Evolutionary conservation across 257 asterid species (phyloP).

Genomic region (Fraxinus anomala): DNA sequence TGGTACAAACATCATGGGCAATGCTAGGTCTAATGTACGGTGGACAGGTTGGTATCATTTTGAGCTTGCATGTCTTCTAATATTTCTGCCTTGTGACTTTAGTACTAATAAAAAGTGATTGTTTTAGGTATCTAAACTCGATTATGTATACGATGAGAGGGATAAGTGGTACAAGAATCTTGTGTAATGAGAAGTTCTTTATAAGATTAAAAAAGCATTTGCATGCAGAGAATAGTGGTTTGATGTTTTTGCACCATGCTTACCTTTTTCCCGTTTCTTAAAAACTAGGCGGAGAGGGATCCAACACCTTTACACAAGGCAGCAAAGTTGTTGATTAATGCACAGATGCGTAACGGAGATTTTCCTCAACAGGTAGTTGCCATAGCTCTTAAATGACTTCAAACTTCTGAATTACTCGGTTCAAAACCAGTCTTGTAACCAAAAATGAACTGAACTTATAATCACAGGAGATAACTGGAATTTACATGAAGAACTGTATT

Average conservation of each 20-base stretch:
- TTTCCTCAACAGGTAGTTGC: slow-evolving; percentile 73
- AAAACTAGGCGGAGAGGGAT: slow-evolving; percentile 61
- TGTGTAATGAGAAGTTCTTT: too few species aligned
- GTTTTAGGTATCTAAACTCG: too few species aligned
- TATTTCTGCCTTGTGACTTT: not conserved
- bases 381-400: not conserved
- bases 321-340: slow-evolving; percentile 69
- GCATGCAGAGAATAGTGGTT: too few species aligned
- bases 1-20: slow-evolving; percentile 86
- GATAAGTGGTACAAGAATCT: too few species aligned
- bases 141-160: too few species aligned
- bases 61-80: not conserved
- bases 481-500: slow-evolving; percentile 77
- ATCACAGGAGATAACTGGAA: slow-evolving; percentile 72
- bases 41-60: slow-evolving; percentile 58
- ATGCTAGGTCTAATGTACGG: slow-evolving; percentile 81
- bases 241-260: too few species aligned
- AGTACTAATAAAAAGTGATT: not conserved
- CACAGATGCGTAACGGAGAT: slow-evolving; percentile 76
- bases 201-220: too few species aligned
- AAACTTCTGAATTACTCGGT: not conserved
- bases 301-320: slow-evolving; percentile 71
- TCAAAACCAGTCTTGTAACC: too few species aligned
- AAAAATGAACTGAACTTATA: not conserved
- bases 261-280: not conserved